These are phyloP conservation scores for Thymus quinquecostatus DNA, from an alignment of 257 asterid species.

Conservation along the genomic window DNA sequence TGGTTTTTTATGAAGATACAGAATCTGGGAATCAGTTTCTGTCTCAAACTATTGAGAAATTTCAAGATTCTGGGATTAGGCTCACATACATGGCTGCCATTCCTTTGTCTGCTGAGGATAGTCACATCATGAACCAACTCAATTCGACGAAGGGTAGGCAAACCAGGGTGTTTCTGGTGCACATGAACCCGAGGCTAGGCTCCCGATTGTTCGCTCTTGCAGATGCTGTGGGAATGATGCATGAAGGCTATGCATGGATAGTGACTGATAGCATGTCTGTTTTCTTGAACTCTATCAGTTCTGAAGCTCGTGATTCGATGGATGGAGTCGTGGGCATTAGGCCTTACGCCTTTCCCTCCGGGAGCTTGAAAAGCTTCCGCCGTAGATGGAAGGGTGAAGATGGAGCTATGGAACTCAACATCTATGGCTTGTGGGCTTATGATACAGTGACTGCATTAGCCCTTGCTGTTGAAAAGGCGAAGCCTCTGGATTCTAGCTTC, in stretches of 20 bases:
- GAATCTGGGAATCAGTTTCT: conserved; percentile 38
- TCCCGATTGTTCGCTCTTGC: conserved; percentile 40
- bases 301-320: conserved; percentile 43
- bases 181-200: conserved; percentile 44
- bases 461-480: too few relatives aligned
- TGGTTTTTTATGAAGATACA: conserved; percentile 43
- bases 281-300: conserved; percentile 40
- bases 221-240: conserved; percentile 39
- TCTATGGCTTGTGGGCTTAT: too few relatives aligned
- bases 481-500: too few relatives aligned
- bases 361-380: too few relatives aligned
- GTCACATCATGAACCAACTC: conserved; percentile 31
- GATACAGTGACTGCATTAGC: too few relatives aligned
- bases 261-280: conserved; percentile 50
- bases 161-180: conserved; percentile 50
- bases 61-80: conserved; percentile 34
- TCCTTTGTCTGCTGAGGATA: conserved; percentile 29
- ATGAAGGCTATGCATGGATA: conserved; percentile 58
- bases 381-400: too few relatives aligned
- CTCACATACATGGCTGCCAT: conserved; percentile 25
- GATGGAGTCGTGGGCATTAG: conserved; percentile 65
- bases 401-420: too few relatives aligned
- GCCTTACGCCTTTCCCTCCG: background rate
- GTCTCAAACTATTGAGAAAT: conserved; percentile 33
- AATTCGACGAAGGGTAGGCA: conserved; percentile 17